Evolutionary conservation across 2,329 filamentous ascomycete genomes (phyloP), one percentile per base, ranked within the genome.

Genomic region (Aspergillus sclerotialis): DNA sequence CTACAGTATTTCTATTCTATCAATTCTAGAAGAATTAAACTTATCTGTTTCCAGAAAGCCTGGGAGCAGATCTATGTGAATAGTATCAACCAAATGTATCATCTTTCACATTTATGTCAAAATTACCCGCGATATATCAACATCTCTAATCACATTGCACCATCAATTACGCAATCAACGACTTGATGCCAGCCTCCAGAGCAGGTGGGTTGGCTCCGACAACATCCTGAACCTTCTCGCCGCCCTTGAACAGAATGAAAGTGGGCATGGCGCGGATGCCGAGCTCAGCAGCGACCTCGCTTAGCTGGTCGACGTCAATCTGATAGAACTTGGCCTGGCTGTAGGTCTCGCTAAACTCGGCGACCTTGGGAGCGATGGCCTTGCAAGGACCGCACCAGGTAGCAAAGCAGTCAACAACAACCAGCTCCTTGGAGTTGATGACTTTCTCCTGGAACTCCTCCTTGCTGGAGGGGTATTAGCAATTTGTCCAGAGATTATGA

Each of bases 311-410:
- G 52, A 95, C 88, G 63, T 96, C 88, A 58, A 95, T 71, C 76
- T 94, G 92, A 75, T 79, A 79, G 68, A 94, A 95, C 63, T 76
- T 71, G 47, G 82, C 73, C 47, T 69, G 60, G 45, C 74, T 63
- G 67, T 75, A 76, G 38, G 65, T 59, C 28, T 80, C 61, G 53
- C 45, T 76, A 58, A 65, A 82, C 74, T 80, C 72, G 50, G 73
- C 73, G 38, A 94, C 69, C 43, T 79, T 64, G 39, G 89, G 90
- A 12, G 87, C 78, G 53, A 95, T 92, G 52, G 80, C 75, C 73
- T 89, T 94, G 82, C 90, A 96, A 40, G 90, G 90, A 40, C 87
- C 88, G 71, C 90, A 96, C 89, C 89, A 95, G 43, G 71, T 78
- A 37, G 89, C 89, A 64, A 83, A 88, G 69, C 79, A 88, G 70